phyloP scores from a whole-genome alignment of 2,329 filamentous ascomycete species.

The Talaromyces sp. region DNA sequence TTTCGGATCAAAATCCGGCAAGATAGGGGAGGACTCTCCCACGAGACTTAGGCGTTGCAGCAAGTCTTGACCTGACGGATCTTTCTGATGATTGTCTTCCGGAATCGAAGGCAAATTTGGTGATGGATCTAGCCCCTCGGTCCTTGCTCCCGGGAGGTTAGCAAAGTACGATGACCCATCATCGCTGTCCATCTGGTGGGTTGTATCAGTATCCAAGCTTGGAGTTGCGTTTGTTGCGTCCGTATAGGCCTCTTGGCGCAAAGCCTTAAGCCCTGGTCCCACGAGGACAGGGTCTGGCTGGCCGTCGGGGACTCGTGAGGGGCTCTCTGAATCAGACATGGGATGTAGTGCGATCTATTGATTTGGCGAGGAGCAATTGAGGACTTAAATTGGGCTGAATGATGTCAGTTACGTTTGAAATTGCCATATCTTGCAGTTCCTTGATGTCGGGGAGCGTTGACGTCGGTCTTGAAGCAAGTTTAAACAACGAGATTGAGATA shows the following conservation, averaged over 20 bases:
- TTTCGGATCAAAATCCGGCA: constrained; percentile 56
- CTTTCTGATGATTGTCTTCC: constrained; percentile 48
- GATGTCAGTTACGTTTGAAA: constrained; percentile 5
- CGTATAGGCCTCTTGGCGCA: constrained; percentile 31
- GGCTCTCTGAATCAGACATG: constrained; percentile 31
- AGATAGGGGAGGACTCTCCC: constrained; percentile 39
- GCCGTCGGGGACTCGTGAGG: constrained; percentile 27
- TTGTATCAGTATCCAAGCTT: constrained; percentile 25
- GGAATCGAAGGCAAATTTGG: constrained; percentile 34
- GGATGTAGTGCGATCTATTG: constrained; percentile 1
- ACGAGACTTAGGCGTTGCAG: constrained; percentile 56
- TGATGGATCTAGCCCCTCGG: constrained; percentile 20
- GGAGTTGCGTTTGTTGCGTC: constrained; percentile 35
- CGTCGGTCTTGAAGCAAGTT: neutral
- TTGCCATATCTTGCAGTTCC: constrained; percentile 16
- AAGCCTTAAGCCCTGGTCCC: constrained; percentile 29
- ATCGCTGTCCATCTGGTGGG: constrained; percentile 21
- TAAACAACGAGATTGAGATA: neutral
- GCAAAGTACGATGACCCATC: constrained; percentile 33
- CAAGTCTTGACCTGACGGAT: constrained; percentile 53
- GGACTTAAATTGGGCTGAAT: constrained; percentile 6
- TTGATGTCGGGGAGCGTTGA: constrained; percentile 2
- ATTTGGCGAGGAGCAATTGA: constrained; percentile 1
- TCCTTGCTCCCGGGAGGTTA: constrained; percentile 25
- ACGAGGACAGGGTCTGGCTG: constrained; percentile 36